Conservation (phyloP, 2,329 filamentous ascomycete species). For the Ilyonectria sp. region DNA sequence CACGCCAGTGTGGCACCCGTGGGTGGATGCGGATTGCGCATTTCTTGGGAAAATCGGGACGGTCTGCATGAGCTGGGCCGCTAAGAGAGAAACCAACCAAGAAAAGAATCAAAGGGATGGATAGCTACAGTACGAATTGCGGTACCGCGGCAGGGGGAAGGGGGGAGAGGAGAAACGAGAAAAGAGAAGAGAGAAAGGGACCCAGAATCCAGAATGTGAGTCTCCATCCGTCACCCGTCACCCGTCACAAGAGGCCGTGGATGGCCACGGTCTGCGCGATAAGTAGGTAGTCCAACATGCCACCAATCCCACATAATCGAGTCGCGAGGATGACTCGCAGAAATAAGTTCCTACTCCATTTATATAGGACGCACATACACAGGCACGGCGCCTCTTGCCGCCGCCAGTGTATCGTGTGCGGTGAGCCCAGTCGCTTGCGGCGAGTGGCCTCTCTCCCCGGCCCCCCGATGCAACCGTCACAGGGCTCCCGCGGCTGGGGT, state of each 20-base stretch:
- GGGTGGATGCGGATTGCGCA: neutral
- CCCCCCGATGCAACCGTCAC: constrained; percentile 2
- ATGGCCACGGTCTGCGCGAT: neutral
- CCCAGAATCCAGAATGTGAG: too few relatives aligned
- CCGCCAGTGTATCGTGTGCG: neutral
- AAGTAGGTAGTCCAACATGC: neutral
- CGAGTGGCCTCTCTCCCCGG: constrained; percentile 8
- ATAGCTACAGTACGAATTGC: neutral
- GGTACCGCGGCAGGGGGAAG: constrained; percentile 6
- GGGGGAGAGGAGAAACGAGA: constrained; percentile 1
- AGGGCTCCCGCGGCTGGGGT: neutral
- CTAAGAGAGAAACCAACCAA: constrained; percentile 2
- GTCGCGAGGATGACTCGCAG: neutral
- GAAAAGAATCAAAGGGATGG: neutral
- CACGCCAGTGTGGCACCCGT: neutral
- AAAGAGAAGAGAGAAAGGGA: neutral
- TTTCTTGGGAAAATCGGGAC: neutral
- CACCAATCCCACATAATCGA: neutral
- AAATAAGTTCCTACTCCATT: neutral
- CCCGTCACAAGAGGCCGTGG: too few relatives aligned
- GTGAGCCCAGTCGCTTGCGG: neutral
- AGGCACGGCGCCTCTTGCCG: neutral
- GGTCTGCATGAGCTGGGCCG: constrained; percentile 3
- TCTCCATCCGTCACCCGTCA: too few relatives aligned
- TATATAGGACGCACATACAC: neutral